Percentiles rank a stretch among this genome's conserved stretches.
Conservation (phyloP, 2,329 filamentous ascomycete species). For the Bipolaris cookei region DNA sequence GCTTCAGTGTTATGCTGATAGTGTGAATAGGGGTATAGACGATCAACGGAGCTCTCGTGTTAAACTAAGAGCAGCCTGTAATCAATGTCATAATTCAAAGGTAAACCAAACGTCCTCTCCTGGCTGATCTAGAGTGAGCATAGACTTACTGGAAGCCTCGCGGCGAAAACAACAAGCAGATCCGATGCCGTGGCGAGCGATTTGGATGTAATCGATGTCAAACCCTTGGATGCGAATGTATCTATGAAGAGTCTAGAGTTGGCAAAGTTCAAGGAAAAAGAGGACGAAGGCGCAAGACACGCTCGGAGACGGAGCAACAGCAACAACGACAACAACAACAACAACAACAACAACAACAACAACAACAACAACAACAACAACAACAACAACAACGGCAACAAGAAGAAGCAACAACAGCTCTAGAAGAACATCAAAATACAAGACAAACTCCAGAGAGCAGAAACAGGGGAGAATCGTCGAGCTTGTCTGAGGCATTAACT, state of each 20-base stretch:
- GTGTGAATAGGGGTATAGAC: neutral
- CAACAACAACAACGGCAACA: neutral
- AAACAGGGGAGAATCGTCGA: neutral
- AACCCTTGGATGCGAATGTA: neutral
- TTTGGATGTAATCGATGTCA: neutral
- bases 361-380: neutral
- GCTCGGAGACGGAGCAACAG: neutral
- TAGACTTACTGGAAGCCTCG: neutral
- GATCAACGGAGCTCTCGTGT: neutral
- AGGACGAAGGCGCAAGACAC: neutral
- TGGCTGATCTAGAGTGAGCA: neutral
- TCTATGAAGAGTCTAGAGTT: neutral
- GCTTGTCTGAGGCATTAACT: neutral
- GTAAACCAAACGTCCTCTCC: neutral
- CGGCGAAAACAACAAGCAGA: neutral
- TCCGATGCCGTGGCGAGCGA: neutral
- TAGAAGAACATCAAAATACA: neutral
- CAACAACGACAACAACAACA: too few species aligned
- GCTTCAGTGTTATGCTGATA: neutral
- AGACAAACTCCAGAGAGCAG: neutral
- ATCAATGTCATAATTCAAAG: neutral
- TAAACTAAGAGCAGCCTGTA: neutral
- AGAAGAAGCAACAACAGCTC: neutral
- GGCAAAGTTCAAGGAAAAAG: neutral
- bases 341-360: too few species aligned